Evolutionary conservation across 805 yeast species (phyloP).

Genomic region (Teunomyces pallodes): DNA sequence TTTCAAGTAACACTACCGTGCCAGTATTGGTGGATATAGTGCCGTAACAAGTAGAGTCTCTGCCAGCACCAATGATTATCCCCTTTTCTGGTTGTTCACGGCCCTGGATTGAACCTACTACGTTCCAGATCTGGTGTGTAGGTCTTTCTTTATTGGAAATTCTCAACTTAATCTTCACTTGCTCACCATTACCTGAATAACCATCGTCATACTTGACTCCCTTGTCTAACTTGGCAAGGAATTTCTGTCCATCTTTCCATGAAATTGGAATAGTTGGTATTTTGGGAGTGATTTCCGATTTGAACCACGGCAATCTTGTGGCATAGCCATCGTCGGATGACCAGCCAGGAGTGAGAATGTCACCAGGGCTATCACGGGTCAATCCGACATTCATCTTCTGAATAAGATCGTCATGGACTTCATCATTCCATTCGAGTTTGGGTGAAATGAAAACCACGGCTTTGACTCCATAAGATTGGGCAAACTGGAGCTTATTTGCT

Average conservation of each 20-base stretch:
- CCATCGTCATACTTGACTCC: constrained; percentile 26
- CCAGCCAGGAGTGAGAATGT: constrained; percentile 79
- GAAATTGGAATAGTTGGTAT: constrained; percentile 80
- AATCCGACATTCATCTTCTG: constrained; percentile 57
- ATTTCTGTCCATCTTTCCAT: constrained; percentile 57
- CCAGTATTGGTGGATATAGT: constrained; percentile 72
- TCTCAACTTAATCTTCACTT: constrained; percentile 21
- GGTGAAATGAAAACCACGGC: constrained; percentile 66
- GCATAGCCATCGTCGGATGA: constrained; percentile 41
- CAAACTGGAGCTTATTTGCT: constrained; percentile 42
- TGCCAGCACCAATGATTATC: constrained; percentile 74
- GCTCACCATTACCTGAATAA: constrained; percentile 24
- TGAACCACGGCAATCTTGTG: constrained; percentile 40
- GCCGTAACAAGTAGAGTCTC: constrained; percentile 80
- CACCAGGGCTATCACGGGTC: constrained; percentile 68
- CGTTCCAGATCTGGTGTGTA: constrained; percentile 72
- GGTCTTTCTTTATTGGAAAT: constrained; percentile 43
- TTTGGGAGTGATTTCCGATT: constrained; percentile 56
- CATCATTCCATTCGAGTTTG: constrained; percentile 9
- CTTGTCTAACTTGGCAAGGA: constrained; percentile 29
- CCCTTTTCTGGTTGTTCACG: constrained; percentile 74
- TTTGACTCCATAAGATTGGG: constrained; percentile 53
- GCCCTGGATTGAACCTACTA: constrained; percentile 75
- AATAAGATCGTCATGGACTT: constrained; percentile 37
- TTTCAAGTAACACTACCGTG: constrained; percentile 66